A percentile compares a stretch with the other conserved stretches of the same genome.
phyloP scores from a whole-genome alignment of 108 stramenopile species.

The Halocafeteria seosinensis region DNA sequence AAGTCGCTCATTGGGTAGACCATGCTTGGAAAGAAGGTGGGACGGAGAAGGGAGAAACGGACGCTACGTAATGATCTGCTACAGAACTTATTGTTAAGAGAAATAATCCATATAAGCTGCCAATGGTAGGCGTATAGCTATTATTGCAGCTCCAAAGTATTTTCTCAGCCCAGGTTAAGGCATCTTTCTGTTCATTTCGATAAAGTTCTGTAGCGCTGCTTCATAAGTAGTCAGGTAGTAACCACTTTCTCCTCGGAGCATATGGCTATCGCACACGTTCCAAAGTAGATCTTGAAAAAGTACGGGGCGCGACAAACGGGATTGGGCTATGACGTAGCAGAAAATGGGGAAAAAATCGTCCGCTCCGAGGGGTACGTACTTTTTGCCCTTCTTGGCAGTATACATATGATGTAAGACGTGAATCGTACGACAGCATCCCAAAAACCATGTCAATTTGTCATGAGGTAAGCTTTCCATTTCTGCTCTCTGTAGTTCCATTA shows the following conservation, averaged over 20 bases:
- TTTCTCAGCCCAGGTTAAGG: too few species aligned
- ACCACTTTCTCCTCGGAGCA: not conserved
- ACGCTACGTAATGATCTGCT: too few species aligned
- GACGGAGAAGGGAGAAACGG: too few species aligned
- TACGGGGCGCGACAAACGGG: not conserved
- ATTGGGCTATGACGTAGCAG: not conserved
- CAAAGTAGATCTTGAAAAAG: not conserved
- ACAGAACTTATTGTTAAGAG: too few species aligned
- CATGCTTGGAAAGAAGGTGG: too few species aligned
- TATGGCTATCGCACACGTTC: not conserved
- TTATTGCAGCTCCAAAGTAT: too few species aligned
- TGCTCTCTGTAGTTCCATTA: not conserved
- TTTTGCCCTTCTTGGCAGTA: not conserved
- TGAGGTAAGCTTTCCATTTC: not conserved
- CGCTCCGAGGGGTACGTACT: not conserved
- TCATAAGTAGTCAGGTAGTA: slow-evolving; percentile 3
- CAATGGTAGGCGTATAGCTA: too few species aligned
- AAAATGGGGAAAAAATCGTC: not conserved
- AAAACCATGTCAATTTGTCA: not conserved
- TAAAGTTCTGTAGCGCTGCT: not conserved
- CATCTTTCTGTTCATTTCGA: too few species aligned
- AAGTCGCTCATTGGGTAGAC: too few species aligned
- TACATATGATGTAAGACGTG: too few species aligned
- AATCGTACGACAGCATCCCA: not conserved
- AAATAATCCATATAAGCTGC: too few species aligned